Evolutionary conservation across 192 early-diverging fungal genomes (phyloP), one percentile per base, ranked within the genome.

Genomic region (Coemansia sp.): DNA sequence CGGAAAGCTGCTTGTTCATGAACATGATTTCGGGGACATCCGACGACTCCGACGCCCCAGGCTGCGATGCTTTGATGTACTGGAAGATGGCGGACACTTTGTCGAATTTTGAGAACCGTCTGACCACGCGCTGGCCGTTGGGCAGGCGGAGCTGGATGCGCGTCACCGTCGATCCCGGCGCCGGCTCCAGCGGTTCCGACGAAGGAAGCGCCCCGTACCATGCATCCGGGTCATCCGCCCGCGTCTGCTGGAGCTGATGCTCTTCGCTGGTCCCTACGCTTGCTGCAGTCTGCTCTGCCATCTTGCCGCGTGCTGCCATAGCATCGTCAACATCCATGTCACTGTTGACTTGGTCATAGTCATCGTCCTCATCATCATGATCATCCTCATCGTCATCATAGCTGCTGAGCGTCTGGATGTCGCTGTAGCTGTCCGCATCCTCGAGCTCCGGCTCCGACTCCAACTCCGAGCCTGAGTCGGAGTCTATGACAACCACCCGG

Each of bases 121-220:
- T 87, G 58, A 96, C 88, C 36, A 89, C 71, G 18, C 89, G 88
- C 18, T 83, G 74, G 15, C 97, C 96, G 78, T 92, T 90, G 9
- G 92, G 88, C 55, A 95, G 76, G 41, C 92, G 88, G 63, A 96
- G 82, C 69, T 95, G 93, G 58, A 98, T 87, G 41, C 93, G 86
- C 10, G 93, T 93, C 3, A 86, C 85, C 4, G 84, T 74, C 4
- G 83, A 63, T 12, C 87, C 85, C 1, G 82, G 83, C 10, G 88
- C 75, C 26, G 73, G 82, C 66, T 80, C 78, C 32, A 65, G 41
- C 19, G 66, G 73, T 42, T 65, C 74, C 0, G 47, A 60, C 16
- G 51, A 63, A 2, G 75, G 64, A 49, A 81, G 61, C 7, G 57
- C 55, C 57, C 16, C 41, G 70, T 84, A 84, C 72, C 72, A 74